phyloP scores from a whole-genome alignment of 106 monocot genomes.

The Dendrobium huoshanense region DNA sequence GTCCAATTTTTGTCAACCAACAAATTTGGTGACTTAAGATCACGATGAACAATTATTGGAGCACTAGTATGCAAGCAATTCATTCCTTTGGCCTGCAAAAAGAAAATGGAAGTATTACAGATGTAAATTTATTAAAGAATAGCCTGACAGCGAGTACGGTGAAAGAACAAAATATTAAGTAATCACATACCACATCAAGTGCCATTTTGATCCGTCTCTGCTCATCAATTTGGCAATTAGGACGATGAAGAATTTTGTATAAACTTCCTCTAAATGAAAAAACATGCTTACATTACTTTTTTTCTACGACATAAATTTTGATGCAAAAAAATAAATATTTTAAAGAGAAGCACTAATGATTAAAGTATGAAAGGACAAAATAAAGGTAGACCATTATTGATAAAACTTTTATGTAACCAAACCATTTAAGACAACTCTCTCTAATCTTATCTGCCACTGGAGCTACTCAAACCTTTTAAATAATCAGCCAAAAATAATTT shows the following conservation, averaged over 20 bases:
- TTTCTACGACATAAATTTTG: not conserved
- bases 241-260: slow-evolving; percentile 91
- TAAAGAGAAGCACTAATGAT: not conserved
- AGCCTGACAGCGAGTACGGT: not conserved
- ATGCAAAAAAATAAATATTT: not conserved
- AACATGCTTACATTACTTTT: not conserved
- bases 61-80: slow-evolving; percentile 84
- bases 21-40: slow-evolving; percentile 96
- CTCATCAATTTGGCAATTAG: slow-evolving; percentile 92
- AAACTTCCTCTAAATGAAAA: slow-evolving; percentile 74
- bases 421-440: too few species aligned
- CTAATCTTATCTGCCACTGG: too few species aligned
- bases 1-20: slow-evolving; percentile 97
- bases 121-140: not conserved
- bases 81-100: slow-evolving; percentile 83
- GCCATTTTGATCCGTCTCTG: slow-evolving; percentile 94
- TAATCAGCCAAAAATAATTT: not conserved
- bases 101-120: not conserved
- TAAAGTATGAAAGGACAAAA: not conserved
- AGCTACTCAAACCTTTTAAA: too few species aligned
- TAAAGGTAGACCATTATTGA: not conserved
- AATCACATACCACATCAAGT: slow-evolving; percentile 74
- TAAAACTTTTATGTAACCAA: too few species aligned
- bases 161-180: not conserved
- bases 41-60: slow-evolving; percentile 91